Base-by-base conservation (phyloP, 1,139 yeast genomes). In the Saccharomyces uvarum region DNA sequence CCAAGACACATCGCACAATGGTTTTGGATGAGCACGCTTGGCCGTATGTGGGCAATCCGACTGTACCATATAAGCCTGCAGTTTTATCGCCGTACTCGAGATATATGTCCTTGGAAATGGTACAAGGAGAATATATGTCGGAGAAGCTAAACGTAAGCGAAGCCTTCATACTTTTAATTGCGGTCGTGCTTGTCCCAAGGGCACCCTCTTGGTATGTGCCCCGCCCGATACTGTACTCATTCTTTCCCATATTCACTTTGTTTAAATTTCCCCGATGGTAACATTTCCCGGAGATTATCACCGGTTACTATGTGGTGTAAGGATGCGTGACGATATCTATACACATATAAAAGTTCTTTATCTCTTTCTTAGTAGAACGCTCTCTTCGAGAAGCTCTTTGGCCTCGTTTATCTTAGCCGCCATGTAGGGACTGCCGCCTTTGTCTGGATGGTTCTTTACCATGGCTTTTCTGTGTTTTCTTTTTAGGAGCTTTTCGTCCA, bases 341-440 rank as follows among this genome's bases (percentile, higher is more conserved):
- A 33, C 31, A 14, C 4, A 58, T 53, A 16, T 52, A 48, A 42
- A 53, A 52, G 14, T 16, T 27, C 33, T 31, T 49, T 48, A 57
- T n/a, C 47, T 47, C 47, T 59, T 55, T 41, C 58, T 59, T 21
- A 65, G 32, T 52, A 65, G 53, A 16, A 59, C 56, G 41, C 70
- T 65, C n/a, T 61, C 54, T 24, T 55, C 54, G 26, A 68, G 51
- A 7, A 67, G 51, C 26, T 68, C 70, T 50, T 64, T 61, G 52
- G 99, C 99, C 73, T 93, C 98, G 70, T 93, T 93, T 61, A 93
- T 88, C 76, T 93, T 93, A 54, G 97, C 89, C 57, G 99, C 97
- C 68, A 93, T 72, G 65, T 81, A 91, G n/a, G 97, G 93, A 27
- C 96, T 86, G 3, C 99, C 99, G 48, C 98, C 98, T 68, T 91